Percentiles rank a stretch among this genome's conserved stretches.
Conservation (phyloP, 2,329 filamentous ascomycete genomes). For the Aspergillus sp. region DNA sequence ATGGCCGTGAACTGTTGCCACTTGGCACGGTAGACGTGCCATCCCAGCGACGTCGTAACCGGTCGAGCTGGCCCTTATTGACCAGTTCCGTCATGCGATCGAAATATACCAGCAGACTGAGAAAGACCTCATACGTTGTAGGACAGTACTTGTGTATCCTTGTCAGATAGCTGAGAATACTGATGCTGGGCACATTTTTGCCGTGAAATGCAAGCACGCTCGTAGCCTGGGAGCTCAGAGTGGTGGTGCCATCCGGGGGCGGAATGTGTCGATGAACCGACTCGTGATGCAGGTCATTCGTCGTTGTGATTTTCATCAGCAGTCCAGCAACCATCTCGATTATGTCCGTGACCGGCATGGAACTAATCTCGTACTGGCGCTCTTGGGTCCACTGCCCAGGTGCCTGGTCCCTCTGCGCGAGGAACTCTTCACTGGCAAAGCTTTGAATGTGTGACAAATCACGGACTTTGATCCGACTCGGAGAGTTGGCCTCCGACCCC, state of each 20-base stretch:
- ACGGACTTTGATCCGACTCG: conserved; percentile 73
- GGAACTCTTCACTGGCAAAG: conserved; percentile 76
- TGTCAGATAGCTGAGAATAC: conserved; percentile 90
- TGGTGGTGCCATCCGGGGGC: conserved; percentile 59
- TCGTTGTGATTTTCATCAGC: conserved; percentile 94
- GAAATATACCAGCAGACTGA: conserved; percentile 94
- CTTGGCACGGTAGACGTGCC: conserved; percentile 12
- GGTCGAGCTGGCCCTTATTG: conserved; percentile 75
- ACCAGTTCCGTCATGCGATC: conserved; percentile 98
- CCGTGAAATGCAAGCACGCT: conserved; percentile 93
- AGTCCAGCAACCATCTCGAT: conserved; percentile 99
- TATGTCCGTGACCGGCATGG: conserved; percentile 94
- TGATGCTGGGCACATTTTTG: conserved; percentile 96
- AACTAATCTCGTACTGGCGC: conserved; percentile 87
- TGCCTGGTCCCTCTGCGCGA: conserved; percentile 52
- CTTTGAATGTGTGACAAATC: conserved; percentile 89
- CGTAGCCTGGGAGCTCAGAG: conserved; percentile 64
- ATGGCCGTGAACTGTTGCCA: conserved; percentile 19
- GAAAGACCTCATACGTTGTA: conserved; percentile 95
- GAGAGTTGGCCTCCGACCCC: conserved; percentile 49
- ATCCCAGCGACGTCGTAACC: conserved; percentile 43
- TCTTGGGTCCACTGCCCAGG: conserved; percentile 52
- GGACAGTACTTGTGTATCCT: conserved; percentile 99
- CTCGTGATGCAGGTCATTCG: conserved; percentile 92
- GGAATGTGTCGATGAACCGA: conserved; percentile 76